These are phyloP conservation scores for Metschnikowia colocasiae DNA, from an alignment of 805 yeast genomes.

Conservation along the genomic window DNA sequence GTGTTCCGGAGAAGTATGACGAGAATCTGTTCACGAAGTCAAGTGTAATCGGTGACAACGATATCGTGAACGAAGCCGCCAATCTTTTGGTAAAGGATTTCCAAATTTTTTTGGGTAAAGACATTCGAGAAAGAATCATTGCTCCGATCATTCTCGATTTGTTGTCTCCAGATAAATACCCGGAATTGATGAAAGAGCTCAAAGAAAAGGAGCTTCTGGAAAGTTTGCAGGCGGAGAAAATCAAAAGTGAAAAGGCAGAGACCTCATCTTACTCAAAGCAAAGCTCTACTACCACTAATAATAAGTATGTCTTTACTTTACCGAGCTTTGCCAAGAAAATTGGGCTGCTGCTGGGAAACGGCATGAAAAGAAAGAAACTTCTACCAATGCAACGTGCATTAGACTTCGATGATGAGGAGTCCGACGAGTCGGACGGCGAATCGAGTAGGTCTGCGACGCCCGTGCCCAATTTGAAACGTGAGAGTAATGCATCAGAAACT, in stretches of 20 bases:
- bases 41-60: constrained; percentile 18
- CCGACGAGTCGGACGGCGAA: constrained; percentile 32
- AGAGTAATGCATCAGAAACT: constrained; percentile 21
- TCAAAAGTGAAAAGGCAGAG: constrained; percentile 8
- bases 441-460: constrained; percentile 38
- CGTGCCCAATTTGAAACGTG: constrained; percentile 27
- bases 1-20: constrained; percentile 44
- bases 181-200: constrained; percentile 40
- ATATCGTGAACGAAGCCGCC: constrained; percentile 56
- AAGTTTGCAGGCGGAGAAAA: constrained; percentile 12
- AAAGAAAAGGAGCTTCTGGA: constrained; percentile 24
- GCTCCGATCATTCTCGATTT: constrained; percentile 65
- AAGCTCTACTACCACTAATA: constrained; percentile 3
- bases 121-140: constrained; percentile 67
- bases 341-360: constrained; percentile 24
- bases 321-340: constrained; percentile 37
- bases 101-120: constrained; percentile 58
- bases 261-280: constrained; percentile 1
- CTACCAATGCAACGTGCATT: constrained; percentile 56
- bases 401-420: constrained; percentile 40
- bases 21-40: constrained; percentile 17
- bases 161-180: constrained; percentile 57
- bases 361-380: constrained; percentile 23
- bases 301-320: constrained; percentile 16
- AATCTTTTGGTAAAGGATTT: constrained; percentile 60